Evolutionary conservation across 208 protist genomes (phyloP).

Genomic region (Angomonas deanei): DNA sequence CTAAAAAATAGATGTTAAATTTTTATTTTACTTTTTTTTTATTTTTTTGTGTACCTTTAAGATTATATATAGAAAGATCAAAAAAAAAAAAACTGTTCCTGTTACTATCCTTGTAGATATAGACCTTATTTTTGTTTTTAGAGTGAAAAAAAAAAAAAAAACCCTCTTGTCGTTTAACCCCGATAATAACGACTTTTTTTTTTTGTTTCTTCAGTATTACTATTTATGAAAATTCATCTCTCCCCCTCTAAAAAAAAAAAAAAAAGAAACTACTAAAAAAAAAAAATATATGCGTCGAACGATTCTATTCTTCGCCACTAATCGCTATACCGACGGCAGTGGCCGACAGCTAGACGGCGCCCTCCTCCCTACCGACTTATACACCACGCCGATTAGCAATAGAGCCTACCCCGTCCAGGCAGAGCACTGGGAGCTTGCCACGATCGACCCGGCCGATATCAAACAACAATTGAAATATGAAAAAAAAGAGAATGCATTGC

Average conservation of each 20-base stretch:
- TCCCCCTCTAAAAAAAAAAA: too few species aligned
- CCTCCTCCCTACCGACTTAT: constrained; percentile 51
- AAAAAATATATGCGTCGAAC: too few species aligned
- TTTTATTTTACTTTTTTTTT: neutral
- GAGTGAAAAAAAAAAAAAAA: too few species aligned
- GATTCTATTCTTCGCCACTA: constrained; percentile 54
- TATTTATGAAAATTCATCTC: neutral
- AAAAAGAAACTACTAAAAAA: too few species aligned
- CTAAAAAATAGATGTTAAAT: too few species aligned
- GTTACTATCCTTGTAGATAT: constrained; percentile 1
- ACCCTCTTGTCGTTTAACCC: too few species aligned
- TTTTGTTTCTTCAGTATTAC: neutral
- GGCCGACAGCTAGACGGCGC: constrained; percentile 57
- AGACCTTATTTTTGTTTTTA: too few species aligned
- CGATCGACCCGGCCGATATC: constrained; percentile 22
- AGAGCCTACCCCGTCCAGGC: constrained; percentile 73
- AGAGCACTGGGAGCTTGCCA: constrained; percentile 79
- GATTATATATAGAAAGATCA: constrained; percentile 1
- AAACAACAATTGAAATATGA: too few species aligned
- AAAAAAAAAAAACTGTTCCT: constrained; percentile 5
- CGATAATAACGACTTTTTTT: neutral
- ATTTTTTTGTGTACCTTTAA: neutral
- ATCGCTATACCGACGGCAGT: constrained; percentile 86
- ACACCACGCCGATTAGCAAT: constrained; percentile 83
- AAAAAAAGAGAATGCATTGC: too few species aligned